phyloP scores from a whole-genome alignment of 306 rosid genomes.

The Malus fusca region DNA sequence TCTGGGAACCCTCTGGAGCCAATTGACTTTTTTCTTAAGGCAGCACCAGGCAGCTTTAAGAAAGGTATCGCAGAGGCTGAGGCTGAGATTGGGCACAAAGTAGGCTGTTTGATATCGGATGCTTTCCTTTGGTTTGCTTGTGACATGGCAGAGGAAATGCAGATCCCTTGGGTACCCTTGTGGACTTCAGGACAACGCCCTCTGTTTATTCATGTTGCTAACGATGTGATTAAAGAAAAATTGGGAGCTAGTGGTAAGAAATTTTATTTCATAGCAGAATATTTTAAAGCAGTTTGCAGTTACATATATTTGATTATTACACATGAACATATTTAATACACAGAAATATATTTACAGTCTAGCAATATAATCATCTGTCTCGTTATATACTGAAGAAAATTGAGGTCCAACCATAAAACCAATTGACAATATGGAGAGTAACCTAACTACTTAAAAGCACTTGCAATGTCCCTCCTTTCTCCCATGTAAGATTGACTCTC shows the following conservation, averaged over 20 bases:
- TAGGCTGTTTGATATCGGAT: constrained; percentile 55
- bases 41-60: constrained; percentile 28
- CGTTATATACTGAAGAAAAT: too few relatives aligned
- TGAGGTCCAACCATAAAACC: too few relatives aligned
- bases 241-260: constrained; percentile 13
- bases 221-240: constrained; percentile 18
- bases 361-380: neutral
- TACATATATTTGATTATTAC: neutral
- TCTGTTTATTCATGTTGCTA: constrained; percentile 29
- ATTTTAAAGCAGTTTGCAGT: neutral
- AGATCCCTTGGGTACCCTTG: constrained; percentile 59
- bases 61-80: constrained; percentile 28
- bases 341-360: neutral
- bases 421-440: too few relatives aligned
- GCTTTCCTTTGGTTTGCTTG: constrained; percentile 64
- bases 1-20: constrained; percentile 19
- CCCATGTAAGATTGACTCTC: too few relatives aligned
- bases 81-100: constrained; percentile 16
- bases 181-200: constrained; percentile 75
- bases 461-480: too few relatives aligned
- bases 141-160: constrained; percentile 37
- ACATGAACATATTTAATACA: too few relatives aligned
- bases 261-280: neutral
- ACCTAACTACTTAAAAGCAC: too few relatives aligned
- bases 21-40: constrained; percentile 27